Evolutionary conservation across 2,329 filamentous ascomycete species (phyloP), one percentile per base, ranked within the genome.

Genomic region (Cryoendolithus antarcticus): DNA sequence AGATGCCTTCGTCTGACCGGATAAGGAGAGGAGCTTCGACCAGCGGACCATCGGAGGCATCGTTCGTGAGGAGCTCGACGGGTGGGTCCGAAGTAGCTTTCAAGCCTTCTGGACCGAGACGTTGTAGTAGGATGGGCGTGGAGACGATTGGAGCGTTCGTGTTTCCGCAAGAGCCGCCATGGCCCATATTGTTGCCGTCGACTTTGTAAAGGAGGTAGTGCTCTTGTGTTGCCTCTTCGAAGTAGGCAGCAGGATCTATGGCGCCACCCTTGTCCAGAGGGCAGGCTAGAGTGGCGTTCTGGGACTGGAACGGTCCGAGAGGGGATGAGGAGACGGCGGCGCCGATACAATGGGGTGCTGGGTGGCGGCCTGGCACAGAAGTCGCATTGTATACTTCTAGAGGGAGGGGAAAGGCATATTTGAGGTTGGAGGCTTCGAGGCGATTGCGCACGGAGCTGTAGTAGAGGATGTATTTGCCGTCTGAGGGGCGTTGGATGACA

Each of bases 111-210:
- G 40, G 12, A 10, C 44, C 9, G 48, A 59, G 49, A 31, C 46
- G 50, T 36, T 59, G 57, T 15, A 61, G 51, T 48, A 56, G 54
- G 40, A 61, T 56, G 1, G 57, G 58, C 0, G 57, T 59, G 5
- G 44, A 35, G 1, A 41, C n/a, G 6, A 53, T 41, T 5, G 55
- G 56, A 4, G 32, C 9, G 1, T 46, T 34, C 1, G 43, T 54
- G 43, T 60, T 61, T 34, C 52, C 51, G 42, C 57, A 59, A n/a
- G 35, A 30, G 9, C 54, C 53, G 28, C 55, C 54, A 31, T 56
- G 43, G 9, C 47, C 41, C 34, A 55, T 45, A 45, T 56, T 57
- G 48, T 61, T 60, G 31, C 58, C 58, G 43, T 61, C 57, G 35
- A 60, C 42, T 41, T 61, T 61, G 42, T 51, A 61, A 12, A 49